Evolutionary conservation across 192 early-diverging fungal genomes (phyloP).

Genomic region (Coemansia sp.): DNA sequence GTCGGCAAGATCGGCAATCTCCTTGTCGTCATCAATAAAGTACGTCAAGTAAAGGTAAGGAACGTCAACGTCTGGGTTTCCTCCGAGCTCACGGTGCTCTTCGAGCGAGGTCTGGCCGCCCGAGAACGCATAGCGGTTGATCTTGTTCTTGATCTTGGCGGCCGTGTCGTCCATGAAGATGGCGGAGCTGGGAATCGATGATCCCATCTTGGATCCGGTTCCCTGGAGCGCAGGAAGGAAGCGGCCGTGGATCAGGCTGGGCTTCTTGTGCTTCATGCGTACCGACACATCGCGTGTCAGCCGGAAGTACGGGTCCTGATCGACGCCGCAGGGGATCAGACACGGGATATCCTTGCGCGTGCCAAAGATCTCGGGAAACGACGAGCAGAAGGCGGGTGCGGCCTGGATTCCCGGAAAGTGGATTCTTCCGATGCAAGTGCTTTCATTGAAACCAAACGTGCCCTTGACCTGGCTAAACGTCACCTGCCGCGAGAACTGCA

Average conservation of each 20-base stretch:
- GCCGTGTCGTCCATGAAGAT: constrained; percentile 92
- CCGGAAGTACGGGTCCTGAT: constrained; percentile 99
- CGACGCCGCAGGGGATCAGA: constrained; percentile 97
- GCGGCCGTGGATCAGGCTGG: constrained; percentile 87
- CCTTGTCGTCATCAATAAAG: constrained; percentile 94
- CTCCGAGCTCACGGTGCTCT: constrained; percentile 77
- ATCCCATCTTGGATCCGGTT: constrained; percentile 90
- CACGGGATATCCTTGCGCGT: constrained; percentile 86
- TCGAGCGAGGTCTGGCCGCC: constrained; percentile 89
- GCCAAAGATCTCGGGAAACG: constrained; percentile 97
- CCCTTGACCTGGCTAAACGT: constrained; percentile 80
- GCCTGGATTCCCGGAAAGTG: constrained; percentile 95
- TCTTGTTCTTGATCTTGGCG: constrained; percentile 96
- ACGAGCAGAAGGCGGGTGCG: constrained; percentile 92
- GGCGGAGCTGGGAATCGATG: constrained; percentile 85
- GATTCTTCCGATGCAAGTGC: constrained; percentile 87
- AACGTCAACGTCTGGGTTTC: constrained; percentile 95
- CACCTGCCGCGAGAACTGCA: constrained; percentile 85
- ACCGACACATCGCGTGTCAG: constrained; percentile 92
- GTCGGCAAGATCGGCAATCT: constrained; percentile 67
- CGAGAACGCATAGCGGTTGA: constrained; percentile 93
- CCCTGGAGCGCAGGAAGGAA: constrained; percentile 97
- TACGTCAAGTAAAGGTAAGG: constrained; percentile 91
- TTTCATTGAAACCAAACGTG: constrained; percentile 90
- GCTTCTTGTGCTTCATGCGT: constrained; percentile 95